phyloP scores from a whole-genome alignment of 75 land plant genomes.

The Azolla pinnata region DNA sequence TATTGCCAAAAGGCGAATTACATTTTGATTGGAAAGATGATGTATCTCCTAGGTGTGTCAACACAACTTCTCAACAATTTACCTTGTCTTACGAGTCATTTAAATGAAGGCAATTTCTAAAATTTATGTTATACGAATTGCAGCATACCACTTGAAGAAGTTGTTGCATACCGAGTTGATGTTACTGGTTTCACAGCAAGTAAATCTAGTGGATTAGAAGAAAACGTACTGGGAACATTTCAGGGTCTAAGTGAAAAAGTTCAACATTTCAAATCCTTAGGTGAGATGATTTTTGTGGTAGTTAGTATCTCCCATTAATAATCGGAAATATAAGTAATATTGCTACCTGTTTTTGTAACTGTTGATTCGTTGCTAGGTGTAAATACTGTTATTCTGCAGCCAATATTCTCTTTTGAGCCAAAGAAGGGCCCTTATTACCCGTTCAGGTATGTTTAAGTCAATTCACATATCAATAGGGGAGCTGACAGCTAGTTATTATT shows the following conservation, averaged over 20 bases:
- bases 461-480: neutral
- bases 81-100: neutral
- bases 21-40: constrained; percentile 83
- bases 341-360: neutral
- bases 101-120: neutral
- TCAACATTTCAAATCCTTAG: constrained; percentile 57
- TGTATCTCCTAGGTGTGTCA: constrained; percentile 32
- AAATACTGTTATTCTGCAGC: constrained; percentile 77
- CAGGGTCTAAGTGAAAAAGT: constrained; percentile 55
- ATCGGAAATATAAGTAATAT: neutral
- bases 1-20: constrained; percentile 30
- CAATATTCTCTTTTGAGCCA: constrained; percentile 65
- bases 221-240: constrained; percentile 54
- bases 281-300: constrained; percentile 22
- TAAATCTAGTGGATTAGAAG: constrained; percentile 53
- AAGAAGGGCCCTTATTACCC: constrained; percentile 61
- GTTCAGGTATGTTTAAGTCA: constrained; percentile 25
- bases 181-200: constrained; percentile 60
- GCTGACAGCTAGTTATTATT: neutral
- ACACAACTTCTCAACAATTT: neutral
- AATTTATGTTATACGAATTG: neutral
- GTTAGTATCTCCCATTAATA: neutral
- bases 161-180: constrained; percentile 67
- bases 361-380: constrained; percentile 23
- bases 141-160: constrained; percentile 54